Base-by-base conservation (phyloP, 179 eudicot genomes). In the Actinidia arguta region DNA sequence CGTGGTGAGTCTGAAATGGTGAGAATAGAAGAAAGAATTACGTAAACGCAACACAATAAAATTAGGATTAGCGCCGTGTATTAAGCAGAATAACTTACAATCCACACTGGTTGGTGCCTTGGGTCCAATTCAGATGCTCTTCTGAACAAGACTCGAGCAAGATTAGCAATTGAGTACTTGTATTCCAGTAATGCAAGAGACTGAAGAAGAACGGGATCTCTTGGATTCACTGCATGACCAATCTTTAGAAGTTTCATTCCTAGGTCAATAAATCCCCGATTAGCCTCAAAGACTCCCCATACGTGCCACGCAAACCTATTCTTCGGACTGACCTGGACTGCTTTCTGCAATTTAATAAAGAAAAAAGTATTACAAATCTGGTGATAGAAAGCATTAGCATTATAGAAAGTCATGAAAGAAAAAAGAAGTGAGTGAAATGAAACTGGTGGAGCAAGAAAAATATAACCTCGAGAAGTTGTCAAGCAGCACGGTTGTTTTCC, bases 231-330 rank as follows among this genome's bases (percentile, higher is more conserved):
- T 24, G 92, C 88, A 87, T 96, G 97, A 3, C 99, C 99, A 36
- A 96, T 90, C 82, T 91, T 93, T 24, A 96, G 68, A 84, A 96
- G 95, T 81, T 96, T 96, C 85, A 93, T 89, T 14, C 90, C 97
- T 69, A 83, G 77, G 67, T 90, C 96, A 56, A 92, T 79, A 76
- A 87, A 88, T 39, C 92, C 98, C 73, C 88, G 83, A 81, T 86
- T 92, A 56, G 94, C 93, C 89, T 96, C 99, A 83, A 93, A 96
- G 17, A 93, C 85, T 73, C 95, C 99, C 99, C 99, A 95, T 2
- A 95, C 97, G 86, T 96, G 99, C 99, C 99, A 96, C n/a, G 98
- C 98, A 83, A 96, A 96, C 86, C 99, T 92, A 81, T 96, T 96
- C 88, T 96, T 96, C 12, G 98, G 99, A 85, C 99, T 96, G 9